phyloP scores from a whole-genome alignment of 2,329 filamentous ascomycete genomes.

The Trichophyton equinum region DNA sequence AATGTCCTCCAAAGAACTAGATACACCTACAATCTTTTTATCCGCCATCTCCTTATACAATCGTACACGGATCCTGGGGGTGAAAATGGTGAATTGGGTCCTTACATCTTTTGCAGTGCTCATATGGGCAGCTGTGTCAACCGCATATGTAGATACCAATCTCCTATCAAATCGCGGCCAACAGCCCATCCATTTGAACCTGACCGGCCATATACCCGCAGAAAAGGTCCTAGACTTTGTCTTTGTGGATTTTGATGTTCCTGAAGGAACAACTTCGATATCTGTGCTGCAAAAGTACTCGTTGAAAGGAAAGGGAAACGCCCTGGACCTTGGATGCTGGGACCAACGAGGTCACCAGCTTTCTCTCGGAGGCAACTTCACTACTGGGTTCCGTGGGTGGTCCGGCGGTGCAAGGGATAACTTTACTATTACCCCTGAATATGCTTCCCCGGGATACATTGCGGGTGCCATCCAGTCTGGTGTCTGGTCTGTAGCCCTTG shows the following conservation, averaged over 20 bases:
- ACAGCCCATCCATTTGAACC: conserved; percentile 9
- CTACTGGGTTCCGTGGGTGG: conserved; percentile 13
- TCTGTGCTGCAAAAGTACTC: conserved; percentile 16
- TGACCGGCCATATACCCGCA: conserved; percentile 15
- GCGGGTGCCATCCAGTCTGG: conserved; percentile 15
- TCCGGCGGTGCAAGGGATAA: conserved; percentile 14
- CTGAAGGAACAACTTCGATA: conserved; percentile 14
- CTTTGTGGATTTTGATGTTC: conserved; percentile 16
- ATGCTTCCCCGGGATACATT: conserved; percentile 17
- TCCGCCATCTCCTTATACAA: too few relatives aligned
- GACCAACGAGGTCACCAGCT: conserved; percentile 14
- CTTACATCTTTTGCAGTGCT: neutral
- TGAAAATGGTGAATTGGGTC: neutral
- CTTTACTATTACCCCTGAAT: conserved; percentile 15
- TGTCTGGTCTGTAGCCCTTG: conserved; percentile 16
- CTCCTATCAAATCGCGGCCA: neutral
- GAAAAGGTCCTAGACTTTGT: conserved; percentile 16
- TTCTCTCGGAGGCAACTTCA: conserved; percentile 7
- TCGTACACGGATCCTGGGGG: too few relatives aligned
- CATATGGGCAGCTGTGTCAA: neutral
- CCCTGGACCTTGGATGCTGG: conserved; percentile 16
- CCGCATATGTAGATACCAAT: neutral
- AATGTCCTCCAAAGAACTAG: too few relatives aligned
- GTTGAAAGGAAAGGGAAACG: conserved; percentile 12
- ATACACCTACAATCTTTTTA: too few relatives aligned